A percentile compares a stretch with the other conserved stretches of the same genome.
phyloP scores from a whole-genome alignment of 768 basidiomycete species.

The Clavaria fumosa region DNA sequence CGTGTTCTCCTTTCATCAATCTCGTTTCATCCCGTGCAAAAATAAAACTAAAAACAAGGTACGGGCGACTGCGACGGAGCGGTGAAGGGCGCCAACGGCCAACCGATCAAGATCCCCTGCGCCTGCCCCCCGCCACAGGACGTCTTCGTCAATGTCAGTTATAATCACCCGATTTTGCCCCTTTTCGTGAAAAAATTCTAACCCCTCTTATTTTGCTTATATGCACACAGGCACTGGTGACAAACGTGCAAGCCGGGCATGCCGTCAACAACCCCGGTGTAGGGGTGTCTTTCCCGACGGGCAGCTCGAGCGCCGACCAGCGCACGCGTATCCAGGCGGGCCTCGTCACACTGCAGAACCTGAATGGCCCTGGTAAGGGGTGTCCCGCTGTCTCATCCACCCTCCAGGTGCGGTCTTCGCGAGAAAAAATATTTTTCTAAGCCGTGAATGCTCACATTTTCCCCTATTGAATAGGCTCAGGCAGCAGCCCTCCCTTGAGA shows the following conservation, averaged over 20 bases:
- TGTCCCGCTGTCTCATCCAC: constrained; percentile 56
- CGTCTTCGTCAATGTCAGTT: constrained; percentile 34
- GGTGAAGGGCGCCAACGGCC: constrained; percentile 33
- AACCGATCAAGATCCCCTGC: constrained; percentile 47
- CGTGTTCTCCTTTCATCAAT: constrained; percentile 6
- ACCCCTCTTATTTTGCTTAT: background rate
- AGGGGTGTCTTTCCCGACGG: constrained; percentile 45
- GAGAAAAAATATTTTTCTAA: background rate
- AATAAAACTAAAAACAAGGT: constrained; percentile 19
- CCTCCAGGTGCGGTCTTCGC: constrained; percentile 18
- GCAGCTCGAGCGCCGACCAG: constrained; percentile 34
- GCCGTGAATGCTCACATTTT: too few species aligned
- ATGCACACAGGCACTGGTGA: constrained; percentile 24
- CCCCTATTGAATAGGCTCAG: too few species aligned
- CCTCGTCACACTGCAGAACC: constrained; percentile 57
- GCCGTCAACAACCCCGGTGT: constrained; percentile 53
- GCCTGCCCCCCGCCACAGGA: constrained; percentile 42
- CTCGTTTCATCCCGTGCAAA: background rate
- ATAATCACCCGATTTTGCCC: constrained; percentile 5
- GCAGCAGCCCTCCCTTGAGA: too few species aligned
- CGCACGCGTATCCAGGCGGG: constrained; percentile 43
- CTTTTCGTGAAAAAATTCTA: too few species aligned
- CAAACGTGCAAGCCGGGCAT: constrained; percentile 44
- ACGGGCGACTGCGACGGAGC: constrained; percentile 43
- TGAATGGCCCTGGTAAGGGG: constrained; percentile 49